Conservation (phyloP, 805 yeast genomes). For the Candida patagonica region DNA sequence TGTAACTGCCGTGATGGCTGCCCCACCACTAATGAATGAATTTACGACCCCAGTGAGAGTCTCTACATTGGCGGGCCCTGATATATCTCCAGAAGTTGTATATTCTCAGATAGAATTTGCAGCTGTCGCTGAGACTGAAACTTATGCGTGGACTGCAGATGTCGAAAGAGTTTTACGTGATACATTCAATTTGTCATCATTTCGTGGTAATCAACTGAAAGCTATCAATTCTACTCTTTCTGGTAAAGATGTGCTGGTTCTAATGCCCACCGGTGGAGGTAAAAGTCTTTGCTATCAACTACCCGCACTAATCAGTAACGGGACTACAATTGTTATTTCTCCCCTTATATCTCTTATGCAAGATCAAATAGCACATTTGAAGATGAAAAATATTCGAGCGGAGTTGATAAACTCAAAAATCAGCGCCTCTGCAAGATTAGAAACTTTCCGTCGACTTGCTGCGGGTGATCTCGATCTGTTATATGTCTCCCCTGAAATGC, state of each 20-base stretch:
- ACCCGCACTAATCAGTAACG: slow-evolving; percentile 75
- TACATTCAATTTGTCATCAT: slow-evolving; percentile 54
- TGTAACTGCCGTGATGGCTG: not conserved
- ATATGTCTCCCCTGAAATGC: slow-evolving; percentile 92
- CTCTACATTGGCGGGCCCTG: not conserved
- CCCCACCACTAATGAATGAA: not conserved
- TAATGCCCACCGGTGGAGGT: slow-evolving; percentile 99
- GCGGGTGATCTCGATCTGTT: slow-evolving; percentile 65
- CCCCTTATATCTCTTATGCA: slow-evolving; percentile 96
- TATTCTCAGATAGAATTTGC: slow-evolving; percentile 5
- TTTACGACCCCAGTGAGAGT: not conserved
- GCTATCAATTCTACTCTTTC: slow-evolving; percentile 67
- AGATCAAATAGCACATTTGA: slow-evolving; percentile 83
- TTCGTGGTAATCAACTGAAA: slow-evolving; percentile 77
- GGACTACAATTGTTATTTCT: slow-evolving; percentile 86
- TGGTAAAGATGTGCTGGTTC: slow-evolving; percentile 83
- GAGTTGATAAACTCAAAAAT: slow-evolving; percentile 83
- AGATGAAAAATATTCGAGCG: slow-evolving; percentile 60
- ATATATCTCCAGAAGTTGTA: slow-evolving; percentile 1
- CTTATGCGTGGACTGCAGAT: slow-evolving; percentile 57
- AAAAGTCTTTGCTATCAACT: slow-evolving; percentile 92
- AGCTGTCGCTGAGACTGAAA: not conserved
- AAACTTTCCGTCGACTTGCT: slow-evolving; percentile 51
- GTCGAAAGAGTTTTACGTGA: slow-evolving; percentile 46
- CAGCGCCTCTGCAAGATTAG: slow-evolving; percentile 49